phyloP scores from a whole-genome alignment of 2,329 filamentous ascomycete species.

The Dendryphion nanum region DNA sequence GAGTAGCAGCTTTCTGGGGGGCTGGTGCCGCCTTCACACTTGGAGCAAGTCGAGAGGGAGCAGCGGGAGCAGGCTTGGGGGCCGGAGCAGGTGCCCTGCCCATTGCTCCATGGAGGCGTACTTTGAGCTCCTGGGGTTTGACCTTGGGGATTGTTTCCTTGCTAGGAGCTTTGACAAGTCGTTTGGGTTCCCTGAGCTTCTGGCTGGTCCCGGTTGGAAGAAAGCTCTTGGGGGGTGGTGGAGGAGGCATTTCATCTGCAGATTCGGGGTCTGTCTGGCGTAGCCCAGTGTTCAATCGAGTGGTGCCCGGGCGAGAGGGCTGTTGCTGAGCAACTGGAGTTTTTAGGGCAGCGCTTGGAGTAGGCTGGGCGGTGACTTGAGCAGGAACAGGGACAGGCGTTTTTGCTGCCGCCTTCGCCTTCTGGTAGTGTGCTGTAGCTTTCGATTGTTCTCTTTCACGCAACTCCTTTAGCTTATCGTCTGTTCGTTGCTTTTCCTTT shows the following conservation, averaged over 20 bases:
- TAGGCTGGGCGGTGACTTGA: constrained; percentile 29
- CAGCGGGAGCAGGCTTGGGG: constrained; percentile 15
- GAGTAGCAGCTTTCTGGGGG: constrained; percentile 52
- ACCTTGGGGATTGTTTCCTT: constrained; percentile 59
- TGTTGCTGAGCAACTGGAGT: constrained; percentile 43
- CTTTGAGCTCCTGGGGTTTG: constrained; percentile 56
- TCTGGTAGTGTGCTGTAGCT: constrained; percentile 49
- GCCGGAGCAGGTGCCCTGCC: constrained; percentile 45
- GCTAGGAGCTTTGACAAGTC: constrained; percentile 58
- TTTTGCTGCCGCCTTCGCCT: constrained; percentile 47
- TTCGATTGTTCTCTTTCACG: constrained; percentile 70
- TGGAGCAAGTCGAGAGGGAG: background rate
- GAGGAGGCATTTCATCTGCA: constrained; percentile 60
- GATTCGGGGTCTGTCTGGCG: constrained; percentile 37
- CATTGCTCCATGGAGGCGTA: constrained; percentile 63
- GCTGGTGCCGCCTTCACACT: constrained; percentile 42
- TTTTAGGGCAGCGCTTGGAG: constrained; percentile 42
- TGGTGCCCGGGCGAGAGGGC: constrained; percentile 23
- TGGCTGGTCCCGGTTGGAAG: constrained; percentile 50
- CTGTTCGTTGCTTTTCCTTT: constrained; percentile 62
- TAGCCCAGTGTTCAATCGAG: constrained; percentile 29
- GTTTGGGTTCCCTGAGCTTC: constrained; percentile 45
- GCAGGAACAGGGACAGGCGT: constrained; percentile 45
- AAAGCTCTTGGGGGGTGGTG: constrained; percentile 55
- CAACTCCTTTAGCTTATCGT: constrained; percentile 65